Conservation (phyloP, 345 rosid species). For the Populus alba region DNA sequence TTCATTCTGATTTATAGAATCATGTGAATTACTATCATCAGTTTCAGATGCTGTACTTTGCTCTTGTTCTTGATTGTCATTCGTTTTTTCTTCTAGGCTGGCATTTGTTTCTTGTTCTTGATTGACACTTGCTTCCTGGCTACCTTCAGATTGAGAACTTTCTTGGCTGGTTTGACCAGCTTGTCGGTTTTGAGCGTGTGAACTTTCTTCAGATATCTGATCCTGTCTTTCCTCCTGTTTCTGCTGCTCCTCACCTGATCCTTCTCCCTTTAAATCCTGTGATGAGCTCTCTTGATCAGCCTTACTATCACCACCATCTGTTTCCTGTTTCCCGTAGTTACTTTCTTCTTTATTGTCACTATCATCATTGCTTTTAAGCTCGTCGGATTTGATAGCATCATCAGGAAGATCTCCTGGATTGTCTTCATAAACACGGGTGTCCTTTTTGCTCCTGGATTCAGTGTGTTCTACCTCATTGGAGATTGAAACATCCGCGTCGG, state of each 20-base stretch:
- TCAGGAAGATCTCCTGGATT: slow-evolving; percentile 82
- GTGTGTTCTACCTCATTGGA: slow-evolving; percentile 22
- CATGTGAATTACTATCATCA: neutral
- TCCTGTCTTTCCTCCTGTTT: slow-evolving; percentile 31
- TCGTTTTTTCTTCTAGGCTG: neutral
- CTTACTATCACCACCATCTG: neutral
- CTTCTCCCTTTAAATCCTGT: slow-evolving; percentile 24
- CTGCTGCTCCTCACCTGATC: slow-evolving; percentile 39
- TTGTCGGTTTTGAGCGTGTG: slow-evolving; percentile 23
- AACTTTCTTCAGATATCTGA: slow-evolving; percentile 41
- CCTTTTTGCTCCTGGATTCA: slow-evolving; percentile 23
- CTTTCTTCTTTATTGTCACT: neutral
- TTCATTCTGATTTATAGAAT: neutral
- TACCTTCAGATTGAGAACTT: slow-evolving; percentile 11
- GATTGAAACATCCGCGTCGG: slow-evolving; percentile 11
- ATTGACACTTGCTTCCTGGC: slow-evolving; percentile 16
- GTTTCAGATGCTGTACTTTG: neutral
- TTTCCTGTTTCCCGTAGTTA: neutral
- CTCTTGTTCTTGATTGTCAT: neutral
- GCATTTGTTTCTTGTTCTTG: slow-evolving; percentile 2
- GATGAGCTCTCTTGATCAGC: slow-evolving; percentile 18
- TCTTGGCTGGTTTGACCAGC: slow-evolving; percentile 14
- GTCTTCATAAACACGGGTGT: slow-evolving; percentile 52
- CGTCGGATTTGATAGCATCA: slow-evolving; percentile 76
- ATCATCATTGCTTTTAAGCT: slow-evolving; percentile 23